A percentile compares a stretch with the other conserved stretches of the same genome.
Conservation (phyloP, 176 grass and related monocot species). For the Eleusine coracana region DNA sequence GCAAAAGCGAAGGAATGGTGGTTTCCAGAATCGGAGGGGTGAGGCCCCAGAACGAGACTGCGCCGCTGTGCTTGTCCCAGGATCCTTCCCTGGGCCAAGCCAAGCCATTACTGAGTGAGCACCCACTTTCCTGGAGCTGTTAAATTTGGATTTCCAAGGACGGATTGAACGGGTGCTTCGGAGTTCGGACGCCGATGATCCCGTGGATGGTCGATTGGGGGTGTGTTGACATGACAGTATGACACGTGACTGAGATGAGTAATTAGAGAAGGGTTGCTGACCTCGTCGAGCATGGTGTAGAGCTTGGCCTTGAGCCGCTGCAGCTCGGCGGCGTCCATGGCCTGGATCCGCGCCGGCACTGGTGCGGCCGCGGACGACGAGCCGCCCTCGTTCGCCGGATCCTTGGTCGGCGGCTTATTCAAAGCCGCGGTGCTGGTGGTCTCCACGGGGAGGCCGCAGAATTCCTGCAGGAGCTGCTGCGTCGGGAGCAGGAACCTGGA, state of each 20-base stretch:
- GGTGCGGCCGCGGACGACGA: constrained; percentile 65
- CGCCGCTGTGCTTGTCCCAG: constrained; percentile 63
- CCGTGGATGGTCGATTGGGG: neutral
- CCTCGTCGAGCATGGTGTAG: constrained; percentile 90
- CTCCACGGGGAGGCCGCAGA: constrained; percentile 57
- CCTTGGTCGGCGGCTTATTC: neutral
- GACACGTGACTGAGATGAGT: too few species aligned
- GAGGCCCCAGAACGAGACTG: constrained; percentile 60
- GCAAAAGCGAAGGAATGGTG: constrained; percentile 68
- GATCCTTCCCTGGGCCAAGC: constrained; percentile 57
- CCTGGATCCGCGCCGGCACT: constrained; percentile 52
- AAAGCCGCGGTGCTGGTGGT: constrained; percentile 11
- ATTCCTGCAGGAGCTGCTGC: constrained; percentile 77
- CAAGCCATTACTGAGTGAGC: constrained; percentile 58
- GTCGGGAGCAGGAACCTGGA: constrained; percentile 79
- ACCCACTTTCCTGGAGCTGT: constrained; percentile 5
- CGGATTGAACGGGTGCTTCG: neutral
- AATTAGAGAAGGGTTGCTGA: constrained; percentile 33
- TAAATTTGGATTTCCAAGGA: constrained; percentile 78
- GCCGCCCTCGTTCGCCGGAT: constrained; percentile 27
- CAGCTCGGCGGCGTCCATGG: constrained; percentile 75
- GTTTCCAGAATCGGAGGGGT: constrained; percentile 79
- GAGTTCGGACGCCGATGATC: neutral
- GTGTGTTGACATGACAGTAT: too few species aligned
- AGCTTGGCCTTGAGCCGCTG: constrained; percentile 82